Percentiles rank a stretch among this genome's conserved stretches.
phyloP scores from a whole-genome alignment of 441 rosid species.

The Jatropha multifida region DNA sequence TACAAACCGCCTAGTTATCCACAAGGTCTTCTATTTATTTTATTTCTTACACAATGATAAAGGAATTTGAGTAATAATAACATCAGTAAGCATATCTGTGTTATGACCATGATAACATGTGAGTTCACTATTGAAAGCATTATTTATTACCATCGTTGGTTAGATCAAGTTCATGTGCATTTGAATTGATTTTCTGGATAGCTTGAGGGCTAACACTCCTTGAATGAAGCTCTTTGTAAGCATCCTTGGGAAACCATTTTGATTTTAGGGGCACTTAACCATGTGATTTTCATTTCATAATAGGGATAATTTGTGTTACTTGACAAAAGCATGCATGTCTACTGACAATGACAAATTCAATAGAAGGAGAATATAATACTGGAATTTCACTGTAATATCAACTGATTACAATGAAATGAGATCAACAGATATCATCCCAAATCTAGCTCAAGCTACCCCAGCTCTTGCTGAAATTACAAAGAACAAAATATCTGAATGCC shows the following conservation, averaged over 20 bases:
- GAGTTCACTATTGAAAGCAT: not conserved
- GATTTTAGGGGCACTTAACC: too few species aligned
- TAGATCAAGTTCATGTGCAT: not conserved
- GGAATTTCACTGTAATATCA: too few species aligned
- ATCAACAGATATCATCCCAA: too few species aligned
- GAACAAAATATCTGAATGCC: too few species aligned
- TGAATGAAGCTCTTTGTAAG: conserved; percentile 4
- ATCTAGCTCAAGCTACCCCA: too few species aligned
- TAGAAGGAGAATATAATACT: too few species aligned
- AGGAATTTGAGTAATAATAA: not conserved
- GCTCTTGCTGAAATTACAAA: too few species aligned
- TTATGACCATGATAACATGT: not conserved
- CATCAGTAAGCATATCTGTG: not conserved
- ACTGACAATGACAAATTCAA: too few species aligned
- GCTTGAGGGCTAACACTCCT: not conserved
- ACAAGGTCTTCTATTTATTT: not conserved
- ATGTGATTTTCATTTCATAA: not conserved
- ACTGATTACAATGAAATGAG: too few species aligned
- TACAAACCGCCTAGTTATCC: not conserved
- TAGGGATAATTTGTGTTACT: not conserved
- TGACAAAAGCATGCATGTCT: not conserved
- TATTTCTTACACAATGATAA: not conserved
- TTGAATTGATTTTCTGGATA: conserved; percentile 7
- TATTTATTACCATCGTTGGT: not conserved
- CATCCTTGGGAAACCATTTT: not conserved